A percentile compares a stretch with the other conserved stretches of the same genome.
Conservation (phyloP, 2,329 filamentous ascomycete species). For the Exophiala sideris region DNA sequence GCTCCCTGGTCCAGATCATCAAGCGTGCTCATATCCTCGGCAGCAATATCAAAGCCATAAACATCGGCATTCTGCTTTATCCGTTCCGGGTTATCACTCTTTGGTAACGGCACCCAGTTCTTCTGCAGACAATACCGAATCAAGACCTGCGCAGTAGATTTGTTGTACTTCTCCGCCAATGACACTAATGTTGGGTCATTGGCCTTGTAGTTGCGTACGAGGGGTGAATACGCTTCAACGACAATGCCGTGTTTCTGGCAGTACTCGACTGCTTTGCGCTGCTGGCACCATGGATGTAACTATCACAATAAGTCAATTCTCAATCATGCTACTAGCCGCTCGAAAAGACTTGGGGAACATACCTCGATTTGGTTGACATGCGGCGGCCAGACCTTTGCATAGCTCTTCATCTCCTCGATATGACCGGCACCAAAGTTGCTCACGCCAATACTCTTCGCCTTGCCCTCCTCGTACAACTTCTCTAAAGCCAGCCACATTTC, state of each 20-base stretch:
- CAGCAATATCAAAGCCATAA: conserved; percentile 57
- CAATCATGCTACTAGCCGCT: too few relatives aligned
- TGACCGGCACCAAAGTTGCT: conserved; percentile 68
- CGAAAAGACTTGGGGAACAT: too few relatives aligned
- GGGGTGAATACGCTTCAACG: conserved; percentile 53
- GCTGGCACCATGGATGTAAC: conserved; percentile 72
- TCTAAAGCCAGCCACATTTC: conserved; percentile 66
- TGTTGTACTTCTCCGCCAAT: conserved; percentile 68
- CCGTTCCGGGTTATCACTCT: conserved; percentile 65
- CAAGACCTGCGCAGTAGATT: conserved; percentile 72
- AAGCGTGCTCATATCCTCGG: conserved; percentile 56
- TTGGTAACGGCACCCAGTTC: conserved; percentile 68
- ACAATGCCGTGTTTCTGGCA: conserved; percentile 51
- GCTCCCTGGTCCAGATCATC: conserved; percentile 51
- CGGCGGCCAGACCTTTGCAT: conserved; percentile 66
- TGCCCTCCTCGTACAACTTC: conserved; percentile 57
- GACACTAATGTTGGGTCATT: conserved; percentile 63
- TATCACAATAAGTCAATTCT: too few relatives aligned
- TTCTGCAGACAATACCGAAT: conserved; percentile 81
- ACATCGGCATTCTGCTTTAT: conserved; percentile 65
- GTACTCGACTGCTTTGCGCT: conserved; percentile 57
- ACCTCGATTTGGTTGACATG: conserved; percentile 72
- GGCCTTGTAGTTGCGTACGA: conserved; percentile 67
- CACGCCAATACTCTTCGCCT: conserved; percentile 64
- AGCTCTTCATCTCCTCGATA: conserved; percentile 65